phyloP scores from a whole-genome alignment of 257 asterid genomes.

The Jacaranda copaia region DNA sequence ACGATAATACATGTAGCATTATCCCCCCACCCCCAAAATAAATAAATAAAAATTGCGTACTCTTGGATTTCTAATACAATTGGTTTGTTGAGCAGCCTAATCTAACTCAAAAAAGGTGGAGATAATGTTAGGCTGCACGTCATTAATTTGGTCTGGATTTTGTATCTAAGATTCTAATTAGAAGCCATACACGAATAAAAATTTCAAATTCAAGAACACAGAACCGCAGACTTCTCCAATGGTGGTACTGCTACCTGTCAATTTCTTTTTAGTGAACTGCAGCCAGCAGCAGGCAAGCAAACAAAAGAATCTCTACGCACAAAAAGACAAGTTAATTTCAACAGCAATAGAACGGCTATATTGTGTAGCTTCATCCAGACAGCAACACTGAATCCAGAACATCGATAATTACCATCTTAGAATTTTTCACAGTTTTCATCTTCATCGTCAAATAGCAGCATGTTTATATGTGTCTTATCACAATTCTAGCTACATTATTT shows the following conservation, averaged over 20 bases:
- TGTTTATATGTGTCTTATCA: neutral
- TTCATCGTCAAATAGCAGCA: conserved; percentile 12
- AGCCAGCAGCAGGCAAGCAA: neutral
- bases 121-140: neutral
- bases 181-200: neutral
- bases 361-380: neutral
- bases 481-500: conserved; percentile 30
- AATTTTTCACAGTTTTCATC: conserved; percentile 1
- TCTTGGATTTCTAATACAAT: no score
- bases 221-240: neutral
- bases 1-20: no score
- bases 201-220: neutral
- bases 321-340: neutral
- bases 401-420: neutral
- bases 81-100: neutral
- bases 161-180: neutral
- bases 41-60: no score
- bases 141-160: neutral
- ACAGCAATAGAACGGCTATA: neutral
- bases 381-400: neutral
- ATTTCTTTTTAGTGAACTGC: neutral
- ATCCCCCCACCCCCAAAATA: no score
- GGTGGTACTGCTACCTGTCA: neutral
- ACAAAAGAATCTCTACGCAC: neutral
- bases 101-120: neutral